Conservation (phyloP, 192 early-diverging fungal genomes). For the Lunasporangiospora selenospora region DNA sequence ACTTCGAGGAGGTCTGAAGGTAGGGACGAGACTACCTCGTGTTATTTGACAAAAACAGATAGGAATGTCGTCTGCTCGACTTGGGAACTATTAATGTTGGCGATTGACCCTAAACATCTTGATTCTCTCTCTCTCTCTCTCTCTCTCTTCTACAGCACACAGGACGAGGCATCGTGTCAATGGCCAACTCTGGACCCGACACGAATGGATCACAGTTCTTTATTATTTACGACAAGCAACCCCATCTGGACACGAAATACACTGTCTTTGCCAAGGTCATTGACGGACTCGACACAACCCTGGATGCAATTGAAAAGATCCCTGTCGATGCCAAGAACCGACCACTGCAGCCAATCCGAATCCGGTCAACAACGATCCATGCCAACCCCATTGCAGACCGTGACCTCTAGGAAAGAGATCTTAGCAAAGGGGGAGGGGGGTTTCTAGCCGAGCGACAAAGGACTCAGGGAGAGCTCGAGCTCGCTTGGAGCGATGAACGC, state of each 20-base stretch:
- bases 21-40: conserved; percentile 17
- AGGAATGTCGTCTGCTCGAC: background rate
- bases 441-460: too few relatives aligned
- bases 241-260: conserved; percentile 90
- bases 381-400: conserved; percentile 92
- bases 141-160: conserved; percentile 66
- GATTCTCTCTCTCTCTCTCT: conserved; percentile 1
- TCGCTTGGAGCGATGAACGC: too few relatives aligned
- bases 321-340: conserved; percentile 85
- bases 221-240: conserved; percentile 87
- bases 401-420: too few relatives aligned
- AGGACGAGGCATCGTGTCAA: conserved; percentile 85
- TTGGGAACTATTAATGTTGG: background rate
- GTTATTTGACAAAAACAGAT: too few relatives aligned
- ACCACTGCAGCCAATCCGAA: conserved; percentile 79
- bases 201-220: conserved; percentile 94
- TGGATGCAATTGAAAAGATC: conserved; percentile 87
- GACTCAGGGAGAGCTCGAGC: too few relatives aligned
- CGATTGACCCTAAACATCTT: background rate
- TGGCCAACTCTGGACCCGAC: conserved; percentile 92
- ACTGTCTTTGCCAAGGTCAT: conserved; percentile 94
- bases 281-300: conserved; percentile 81
- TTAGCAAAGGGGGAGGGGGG: too few relatives aligned
- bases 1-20: conserved; percentile 77
- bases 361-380: conserved; percentile 84